Percentiles rank a stretch among this genome's conserved stretches.
Evolutionary conservation across 306 rosid genomes (phyloP).

Genomic region (Corylus heterophylla): DNA sequence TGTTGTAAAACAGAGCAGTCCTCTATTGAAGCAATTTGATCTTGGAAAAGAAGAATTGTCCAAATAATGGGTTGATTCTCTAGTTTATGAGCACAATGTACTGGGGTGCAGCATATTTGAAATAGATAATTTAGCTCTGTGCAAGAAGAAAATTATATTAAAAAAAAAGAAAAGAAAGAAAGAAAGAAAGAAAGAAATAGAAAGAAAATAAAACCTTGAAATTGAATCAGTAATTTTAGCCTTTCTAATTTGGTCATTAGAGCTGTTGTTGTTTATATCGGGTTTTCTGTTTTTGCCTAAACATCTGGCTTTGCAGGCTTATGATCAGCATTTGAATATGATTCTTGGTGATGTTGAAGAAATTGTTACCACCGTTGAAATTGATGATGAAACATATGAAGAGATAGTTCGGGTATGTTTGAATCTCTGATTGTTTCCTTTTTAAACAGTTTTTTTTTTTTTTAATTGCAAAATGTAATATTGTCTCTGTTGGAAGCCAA

Average conservation of each 20-base stretch:
- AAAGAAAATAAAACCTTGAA: not conserved
- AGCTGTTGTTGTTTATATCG: not conserved
- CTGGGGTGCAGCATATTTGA: not conserved
- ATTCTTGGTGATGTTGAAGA: slow-evolving; percentile 99
- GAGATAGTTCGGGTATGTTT: slow-evolving; percentile 95
- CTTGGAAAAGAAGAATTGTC: not conserved
- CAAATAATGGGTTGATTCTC: not conserved
- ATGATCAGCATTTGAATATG: slow-evolving; percentile 99
- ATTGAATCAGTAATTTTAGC: not conserved
- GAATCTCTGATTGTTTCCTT: not conserved
- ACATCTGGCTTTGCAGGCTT: slow-evolving; percentile 69
- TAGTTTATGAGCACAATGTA: not conserved
- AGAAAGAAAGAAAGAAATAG: not conserved
- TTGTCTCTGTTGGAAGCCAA: not conserved
- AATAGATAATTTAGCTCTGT: not conserved
- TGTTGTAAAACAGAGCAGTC: not conserved
- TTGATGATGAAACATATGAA: slow-evolving; percentile 98
- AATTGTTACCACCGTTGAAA: slow-evolving; percentile 86
- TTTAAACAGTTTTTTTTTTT: too few relatives aligned
- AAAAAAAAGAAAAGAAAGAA: not conserved
- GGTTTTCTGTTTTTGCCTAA: slow-evolving; percentile 10
- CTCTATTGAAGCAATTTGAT: not conserved
- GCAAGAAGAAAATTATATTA: not conserved
- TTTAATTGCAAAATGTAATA: not conserved
- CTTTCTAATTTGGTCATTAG: slow-evolving; percentile 1